Evolutionary conservation across 257 asterid species (phyloP).

Genomic region (Forsythia suspensa): DNA sequence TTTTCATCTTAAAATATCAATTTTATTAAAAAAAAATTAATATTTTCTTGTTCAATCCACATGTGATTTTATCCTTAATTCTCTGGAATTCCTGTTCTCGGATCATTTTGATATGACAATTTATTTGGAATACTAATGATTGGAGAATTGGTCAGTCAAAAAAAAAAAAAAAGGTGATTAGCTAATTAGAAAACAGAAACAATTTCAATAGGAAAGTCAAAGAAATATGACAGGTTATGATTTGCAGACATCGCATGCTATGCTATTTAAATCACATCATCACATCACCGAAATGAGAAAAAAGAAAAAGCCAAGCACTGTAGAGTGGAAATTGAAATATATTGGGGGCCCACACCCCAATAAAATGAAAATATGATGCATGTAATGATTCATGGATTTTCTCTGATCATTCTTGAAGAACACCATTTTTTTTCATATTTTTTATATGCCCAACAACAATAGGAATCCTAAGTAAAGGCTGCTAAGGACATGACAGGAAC

Average conservation of each 20-base stretch:
- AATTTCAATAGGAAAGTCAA: background rate
- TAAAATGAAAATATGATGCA: constrained; percentile 14
- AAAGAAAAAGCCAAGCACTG: background rate
- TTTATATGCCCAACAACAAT: too few species aligned
- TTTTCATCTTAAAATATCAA: too few species aligned
- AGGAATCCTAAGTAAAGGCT: too few species aligned
- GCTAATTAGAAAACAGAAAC: background rate
- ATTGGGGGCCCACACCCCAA: constrained; percentile 9
- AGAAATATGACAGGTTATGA: constrained; percentile 9
- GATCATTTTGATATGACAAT: too few species aligned
- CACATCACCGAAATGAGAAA: constrained; percentile 37
- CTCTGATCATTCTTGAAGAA: background rate
- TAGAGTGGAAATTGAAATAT: background rate
- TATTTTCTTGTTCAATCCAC: too few species aligned
- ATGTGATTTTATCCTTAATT: too few species aligned
- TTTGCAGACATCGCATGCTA: constrained; percentile 37
- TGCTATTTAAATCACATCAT: constrained; percentile 22
- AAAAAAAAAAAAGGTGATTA: background rate
- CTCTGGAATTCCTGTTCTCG: too few species aligned
- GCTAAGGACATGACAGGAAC: too few species aligned
- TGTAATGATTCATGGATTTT: background rate
- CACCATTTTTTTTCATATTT: background rate
- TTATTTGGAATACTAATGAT: constrained; percentile 9
- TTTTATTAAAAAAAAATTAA: too few species aligned
- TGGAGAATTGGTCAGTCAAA: background rate